phyloP scores from a whole-genome alignment of 257 asterid species.

The Mentha longifolia region DNA sequence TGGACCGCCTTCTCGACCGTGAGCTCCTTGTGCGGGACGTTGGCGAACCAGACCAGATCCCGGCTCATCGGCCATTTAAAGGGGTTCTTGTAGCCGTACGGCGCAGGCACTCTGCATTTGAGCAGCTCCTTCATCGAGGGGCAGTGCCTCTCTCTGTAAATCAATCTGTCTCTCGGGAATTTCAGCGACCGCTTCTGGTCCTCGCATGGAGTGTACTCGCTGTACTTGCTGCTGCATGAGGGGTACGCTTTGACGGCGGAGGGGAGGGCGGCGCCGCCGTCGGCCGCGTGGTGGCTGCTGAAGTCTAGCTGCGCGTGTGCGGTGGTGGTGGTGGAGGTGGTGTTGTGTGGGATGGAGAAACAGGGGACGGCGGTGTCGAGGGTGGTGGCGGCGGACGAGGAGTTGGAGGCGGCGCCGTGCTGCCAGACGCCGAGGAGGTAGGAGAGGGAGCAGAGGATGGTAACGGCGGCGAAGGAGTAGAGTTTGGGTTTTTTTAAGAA shows the following conservation, averaged over 20 bases:
- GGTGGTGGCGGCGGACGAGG: slow-evolving; percentile 29
- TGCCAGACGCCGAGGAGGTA: slow-evolving; percentile 69
- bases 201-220: slow-evolving; percentile 86
- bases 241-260: slow-evolving; percentile 46
- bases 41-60: slow-evolving; percentile 83
- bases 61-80: slow-evolving; percentile 78
- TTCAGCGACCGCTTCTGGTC: slow-evolving; percentile 64
- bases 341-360: slow-evolving; percentile 17
- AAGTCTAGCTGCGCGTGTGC: slow-evolving; percentile 44
- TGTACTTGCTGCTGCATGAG: slow-evolving; percentile 54
- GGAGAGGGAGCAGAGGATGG: slow-evolving; percentile 62
- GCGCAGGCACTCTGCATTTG: slow-evolving; percentile 80
- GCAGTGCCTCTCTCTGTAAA: slow-evolving; percentile 82
- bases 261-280: slow-evolving; percentile 35
- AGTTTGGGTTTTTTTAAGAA: slow-evolving; percentile 46
- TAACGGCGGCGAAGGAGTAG: slow-evolving; percentile 40
- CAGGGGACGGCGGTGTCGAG: slow-evolving; percentile 18
- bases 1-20: slow-evolving; percentile 90
- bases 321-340: slow-evolving; percentile 34
- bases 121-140: slow-evolving; percentile 53
- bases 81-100: slow-evolving; percentile 69
- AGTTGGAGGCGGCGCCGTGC: slow-evolving; percentile 33
- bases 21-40: slow-evolving; percentile 82
- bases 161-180: slow-evolving; percentile 49
- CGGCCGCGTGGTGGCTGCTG: slow-evolving; percentile 54